Base-by-base conservation (phyloP, 1,284 basidiomycete species). In the Cryptococcus jaspeensis region DNA sequence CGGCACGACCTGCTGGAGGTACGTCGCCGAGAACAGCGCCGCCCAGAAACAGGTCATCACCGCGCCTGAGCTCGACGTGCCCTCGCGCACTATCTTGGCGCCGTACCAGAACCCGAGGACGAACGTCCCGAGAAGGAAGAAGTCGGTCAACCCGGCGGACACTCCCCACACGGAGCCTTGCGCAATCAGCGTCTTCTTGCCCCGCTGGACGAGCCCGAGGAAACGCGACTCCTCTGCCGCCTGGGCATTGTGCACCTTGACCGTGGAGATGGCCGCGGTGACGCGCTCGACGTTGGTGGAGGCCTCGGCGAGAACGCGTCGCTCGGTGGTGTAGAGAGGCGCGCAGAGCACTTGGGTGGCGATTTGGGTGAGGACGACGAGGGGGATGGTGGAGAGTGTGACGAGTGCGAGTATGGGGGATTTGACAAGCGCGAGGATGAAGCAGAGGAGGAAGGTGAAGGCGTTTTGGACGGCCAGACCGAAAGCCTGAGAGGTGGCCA, bases 1-100 rank as follows among this genome's bases (percentile, higher is more conserved):
- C 0, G 91, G 90, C 5, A 97, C 85, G 68, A 86, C 85, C 82
- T 88, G 85, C 73, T 96, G 92, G 5, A 97, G 76, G 72, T 90
- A 90, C 68, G 83, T 87, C 3, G 88, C 88, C 0, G 91, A 92
- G 55, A 97, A 88, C 45, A 98, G 80, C 72, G 91, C 92, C 0
- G 94, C 91, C 92, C 94, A 98, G 75, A 99, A 99, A 46, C 95
- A 92, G 32, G 89, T 87, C 86, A 94, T 93, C 62, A 98, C 90
- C 49, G 87, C 83, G 4, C 90, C 90, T 0, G 88, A 81, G 1
- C 79, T 80, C 51, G 85, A 81, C 57, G 82, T 84, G 5, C 88
- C 88, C 18, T 86, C 81, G 23, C 85, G 80, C 13, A 99, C 91
- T 52, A 97, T 83, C 70, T 89, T 87, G 2, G 88, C 84, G 13